Percentiles rank a stretch among this genome's conserved stretches.
phyloP scores from a whole-genome alignment of 1,284 basidiomycete genomes.

The Trichosporon coremiiforme region DNA sequence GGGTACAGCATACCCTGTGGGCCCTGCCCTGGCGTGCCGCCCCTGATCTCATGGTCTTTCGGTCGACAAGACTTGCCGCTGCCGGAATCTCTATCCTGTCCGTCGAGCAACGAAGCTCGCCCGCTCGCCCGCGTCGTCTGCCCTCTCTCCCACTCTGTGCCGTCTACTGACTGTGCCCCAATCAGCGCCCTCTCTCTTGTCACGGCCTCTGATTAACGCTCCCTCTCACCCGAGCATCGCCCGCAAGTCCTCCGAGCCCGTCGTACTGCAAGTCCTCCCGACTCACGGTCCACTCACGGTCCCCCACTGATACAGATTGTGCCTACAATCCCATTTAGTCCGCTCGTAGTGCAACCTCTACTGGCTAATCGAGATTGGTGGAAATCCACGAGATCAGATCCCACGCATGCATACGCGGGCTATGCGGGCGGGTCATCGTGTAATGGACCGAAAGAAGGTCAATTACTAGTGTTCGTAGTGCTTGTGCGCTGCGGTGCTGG shows the following conservation, averaged over 20 bases:
- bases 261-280: neutral
- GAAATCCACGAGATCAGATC: too few relatives aligned
- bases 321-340: neutral
- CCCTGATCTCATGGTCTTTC: constrained; percentile 2
- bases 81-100: constrained; percentile 12
- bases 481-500: neutral
- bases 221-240: too few relatives aligned
- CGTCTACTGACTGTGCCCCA: neutral
- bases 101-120: neutral
- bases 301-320: neutral
- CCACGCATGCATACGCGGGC: too few relatives aligned
- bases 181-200: constrained; percentile 12
- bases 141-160: neutral
- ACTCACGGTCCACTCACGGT: neutral
- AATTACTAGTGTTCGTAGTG: neutral
- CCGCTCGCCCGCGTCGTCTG: neutral
- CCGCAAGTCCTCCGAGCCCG: neutral
- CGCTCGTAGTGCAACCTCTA: neutral
- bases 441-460: too few relatives aligned
- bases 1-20: too few relatives aligned
- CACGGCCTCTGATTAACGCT: neutral
- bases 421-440: too few relatives aligned
- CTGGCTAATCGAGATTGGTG: neutral
- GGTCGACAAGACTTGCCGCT: constrained; percentile 17
- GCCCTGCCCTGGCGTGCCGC: too few relatives aligned